Conservation (phyloP, 257 asterid genomes). For the Eucommia ulmoides region DNA sequence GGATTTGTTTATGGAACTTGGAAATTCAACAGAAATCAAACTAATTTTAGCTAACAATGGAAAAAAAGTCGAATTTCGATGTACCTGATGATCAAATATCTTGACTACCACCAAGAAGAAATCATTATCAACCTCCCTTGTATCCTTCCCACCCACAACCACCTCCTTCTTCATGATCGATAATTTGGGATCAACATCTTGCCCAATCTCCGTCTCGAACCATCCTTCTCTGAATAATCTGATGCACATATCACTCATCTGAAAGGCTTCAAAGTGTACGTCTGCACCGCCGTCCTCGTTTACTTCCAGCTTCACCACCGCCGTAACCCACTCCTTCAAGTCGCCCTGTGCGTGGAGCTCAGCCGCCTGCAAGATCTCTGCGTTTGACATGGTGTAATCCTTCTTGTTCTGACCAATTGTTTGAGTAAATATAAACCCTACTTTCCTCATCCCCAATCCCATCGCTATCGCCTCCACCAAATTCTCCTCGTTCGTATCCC, state of each 20-base stretch:
- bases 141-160: slow-evolving; percentile 77
- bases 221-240: slow-evolving; percentile 67
- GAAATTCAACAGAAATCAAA: neutral
- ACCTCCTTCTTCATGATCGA: slow-evolving; percentile 88
- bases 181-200: slow-evolving; percentile 73
- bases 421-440: slow-evolving; percentile 82
- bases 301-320: slow-evolving; percentile 78
- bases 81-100: slow-evolving; percentile 87
- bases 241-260: slow-evolving; percentile 86
- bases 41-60: neutral
- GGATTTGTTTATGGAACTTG: neutral
- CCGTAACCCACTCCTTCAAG: slow-evolving; percentile 95
- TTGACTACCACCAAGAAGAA: slow-evolving; percentile 93
- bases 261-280: slow-evolving; percentile 94
- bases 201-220: slow-evolving; percentile 56
- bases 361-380: slow-evolving; percentile 75
- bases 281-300: slow-evolving; percentile 74
- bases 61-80: no score
- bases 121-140: slow-evolving; percentile 84
- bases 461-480: slow-evolving; percentile 65
- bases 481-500: slow-evolving; percentile 72
- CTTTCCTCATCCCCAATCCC: slow-evolving; percentile 81
- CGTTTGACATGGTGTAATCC: slow-evolving; percentile 73
- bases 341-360: slow-evolving; percentile 74
- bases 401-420: slow-evolving; percentile 76